These are phyloP conservation scores for Leccinum obscurum DNA, from an alignment of 768 basidiomycete genomes.

Conservation along the genomic window DNA sequence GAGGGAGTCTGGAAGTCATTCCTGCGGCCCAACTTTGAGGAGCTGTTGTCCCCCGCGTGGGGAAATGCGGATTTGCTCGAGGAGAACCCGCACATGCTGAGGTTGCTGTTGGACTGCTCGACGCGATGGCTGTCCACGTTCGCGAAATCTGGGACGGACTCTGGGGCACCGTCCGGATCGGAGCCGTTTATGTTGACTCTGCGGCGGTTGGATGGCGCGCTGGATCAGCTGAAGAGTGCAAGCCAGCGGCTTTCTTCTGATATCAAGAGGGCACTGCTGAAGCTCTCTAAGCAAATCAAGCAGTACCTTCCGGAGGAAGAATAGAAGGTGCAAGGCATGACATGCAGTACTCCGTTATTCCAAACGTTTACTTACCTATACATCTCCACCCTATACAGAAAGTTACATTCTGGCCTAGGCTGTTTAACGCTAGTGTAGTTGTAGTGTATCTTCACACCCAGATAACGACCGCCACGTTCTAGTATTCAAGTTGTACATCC, in stretches of 20 bases:
- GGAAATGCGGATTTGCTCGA: conserved; percentile 3
- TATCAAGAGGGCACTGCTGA: conserved; percentile 3
- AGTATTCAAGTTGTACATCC: no score
- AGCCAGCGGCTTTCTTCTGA: background rate
- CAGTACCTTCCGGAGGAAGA: background rate
- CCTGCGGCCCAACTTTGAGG: conserved; percentile 2
- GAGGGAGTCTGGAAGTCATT: background rate
- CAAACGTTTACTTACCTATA: background rate
- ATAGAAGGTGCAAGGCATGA: no score
- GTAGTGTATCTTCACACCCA: background rate
- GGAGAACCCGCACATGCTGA: conserved; percentile 9
- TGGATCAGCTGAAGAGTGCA: background rate
- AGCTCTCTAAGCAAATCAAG: background rate
- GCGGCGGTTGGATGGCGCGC: background rate
- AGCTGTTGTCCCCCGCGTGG: conserved; percentile 9
- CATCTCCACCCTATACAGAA: background rate
- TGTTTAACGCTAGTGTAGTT: background rate
- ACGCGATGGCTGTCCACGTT: conserved; percentile 1
- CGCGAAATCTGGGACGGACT: background rate
- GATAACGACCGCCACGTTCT: background rate
- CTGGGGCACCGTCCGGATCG: background rate
- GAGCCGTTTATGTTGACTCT: background rate
- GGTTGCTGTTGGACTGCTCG: conserved; percentile 2
- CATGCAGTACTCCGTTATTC: background rate
- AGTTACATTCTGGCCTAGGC: background rate